Evolutionary conservation across 192 early-diverging fungal genomes (phyloP).

Genomic region (Kickxella alabastrina): DNA sequence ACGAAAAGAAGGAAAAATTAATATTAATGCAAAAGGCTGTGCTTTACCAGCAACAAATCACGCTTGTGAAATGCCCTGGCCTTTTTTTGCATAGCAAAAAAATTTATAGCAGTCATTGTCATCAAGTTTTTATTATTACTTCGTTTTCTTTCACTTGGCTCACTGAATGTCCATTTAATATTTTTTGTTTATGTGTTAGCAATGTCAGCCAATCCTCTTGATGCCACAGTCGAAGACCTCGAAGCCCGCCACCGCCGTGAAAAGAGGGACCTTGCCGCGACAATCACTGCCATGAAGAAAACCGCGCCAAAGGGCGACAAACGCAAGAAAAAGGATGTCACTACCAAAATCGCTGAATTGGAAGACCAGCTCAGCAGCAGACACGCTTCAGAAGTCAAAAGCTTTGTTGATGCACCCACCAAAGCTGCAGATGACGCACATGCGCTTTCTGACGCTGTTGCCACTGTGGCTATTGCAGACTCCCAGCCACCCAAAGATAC

Average conservation of each 20-base stretch:
- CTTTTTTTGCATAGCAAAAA: not conserved
- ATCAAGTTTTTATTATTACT: not conserved
- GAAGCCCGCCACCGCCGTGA: slow-evolving; percentile 72
- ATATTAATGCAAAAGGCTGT: not conserved
- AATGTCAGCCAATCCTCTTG: slow-evolving; percentile 3
- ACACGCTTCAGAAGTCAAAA: slow-evolving; percentile 60
- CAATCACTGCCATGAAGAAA: slow-evolving; percentile 73
- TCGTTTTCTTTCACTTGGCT: not conserved
- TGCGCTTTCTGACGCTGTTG: slow-evolving; percentile 11
- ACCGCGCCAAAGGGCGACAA: slow-evolving; percentile 76
- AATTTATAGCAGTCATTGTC: not conserved
- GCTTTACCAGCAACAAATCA: too few relatives aligned
- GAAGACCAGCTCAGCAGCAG: slow-evolving; percentile 59
- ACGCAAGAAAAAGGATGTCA: slow-evolving; percentile 81
- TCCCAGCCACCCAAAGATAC: slow-evolving; percentile 10
- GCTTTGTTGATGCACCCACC: slow-evolving; percentile 7
- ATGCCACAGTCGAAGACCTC: slow-evolving; percentile 56
- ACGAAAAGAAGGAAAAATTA: not conserved
- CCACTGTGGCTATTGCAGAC: slow-evolving; percentile 10
- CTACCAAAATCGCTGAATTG: slow-evolving; percentile 60
- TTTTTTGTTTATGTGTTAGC: not conserved
- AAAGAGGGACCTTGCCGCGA: slow-evolving; percentile 65
- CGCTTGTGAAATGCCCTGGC: too few relatives aligned
- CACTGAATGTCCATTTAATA: not conserved
- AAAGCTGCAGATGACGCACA: not conserved